A percentile compares a stretch with the other conserved stretches of the same genome.
Conservation (phyloP, 2,329 filamentous ascomycete genomes). For the Colletotrichum destructivum region DNA sequence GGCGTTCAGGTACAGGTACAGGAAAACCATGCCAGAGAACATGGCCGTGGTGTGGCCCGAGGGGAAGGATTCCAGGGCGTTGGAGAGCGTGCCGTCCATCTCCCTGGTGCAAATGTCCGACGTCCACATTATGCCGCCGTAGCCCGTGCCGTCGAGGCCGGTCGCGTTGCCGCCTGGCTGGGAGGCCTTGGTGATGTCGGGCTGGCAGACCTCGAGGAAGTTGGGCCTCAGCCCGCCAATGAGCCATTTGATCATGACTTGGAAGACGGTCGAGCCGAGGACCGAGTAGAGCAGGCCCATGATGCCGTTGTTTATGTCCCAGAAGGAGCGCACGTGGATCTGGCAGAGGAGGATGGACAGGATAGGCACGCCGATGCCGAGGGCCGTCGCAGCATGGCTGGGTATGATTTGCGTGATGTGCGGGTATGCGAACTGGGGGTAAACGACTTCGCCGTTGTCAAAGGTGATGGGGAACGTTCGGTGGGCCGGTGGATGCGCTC, state of each 20-base stretch:
- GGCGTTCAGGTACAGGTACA: slow-evolving; percentile 82
- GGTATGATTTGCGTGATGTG: slow-evolving; percentile 79
- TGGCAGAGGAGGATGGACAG: slow-evolving; percentile 75
- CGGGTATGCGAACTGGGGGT: slow-evolving; percentile 80
- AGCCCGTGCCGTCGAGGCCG: slow-evolving; percentile 67
- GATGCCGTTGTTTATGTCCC: slow-evolving; percentile 79
- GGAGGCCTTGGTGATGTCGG: slow-evolving; percentile 62
- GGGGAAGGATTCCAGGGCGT: slow-evolving; percentile 79
- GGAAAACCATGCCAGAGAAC: slow-evolving; percentile 79
- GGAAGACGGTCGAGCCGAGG: slow-evolving; percentile 79
- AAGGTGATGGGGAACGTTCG: slow-evolving; percentile 79
- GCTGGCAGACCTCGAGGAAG: slow-evolving; percentile 81
- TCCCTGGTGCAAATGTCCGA: slow-evolving; percentile 79
- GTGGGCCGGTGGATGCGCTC: slow-evolving; percentile 74
- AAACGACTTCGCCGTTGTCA: slow-evolving; percentile 76
- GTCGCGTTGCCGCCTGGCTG: slow-evolving; percentile 57
- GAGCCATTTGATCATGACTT: slow-evolving; percentile 82
- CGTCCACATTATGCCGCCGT: slow-evolving; percentile 76
- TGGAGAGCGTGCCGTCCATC: slow-evolving; percentile 74
- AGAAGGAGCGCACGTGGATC: slow-evolving; percentile 77
- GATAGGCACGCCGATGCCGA: slow-evolving; percentile 77
- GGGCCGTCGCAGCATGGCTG: slow-evolving; percentile 78
- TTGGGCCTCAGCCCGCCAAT: slow-evolving; percentile 81
- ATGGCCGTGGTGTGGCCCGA: slow-evolving; percentile 82
- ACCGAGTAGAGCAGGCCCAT: slow-evolving; percentile 79